Evolutionary conservation across 2,329 filamentous ascomycete species (phyloP), one percentile per base, ranked within the genome.

Genomic region (Trichoderma citrinoviride): DNA sequence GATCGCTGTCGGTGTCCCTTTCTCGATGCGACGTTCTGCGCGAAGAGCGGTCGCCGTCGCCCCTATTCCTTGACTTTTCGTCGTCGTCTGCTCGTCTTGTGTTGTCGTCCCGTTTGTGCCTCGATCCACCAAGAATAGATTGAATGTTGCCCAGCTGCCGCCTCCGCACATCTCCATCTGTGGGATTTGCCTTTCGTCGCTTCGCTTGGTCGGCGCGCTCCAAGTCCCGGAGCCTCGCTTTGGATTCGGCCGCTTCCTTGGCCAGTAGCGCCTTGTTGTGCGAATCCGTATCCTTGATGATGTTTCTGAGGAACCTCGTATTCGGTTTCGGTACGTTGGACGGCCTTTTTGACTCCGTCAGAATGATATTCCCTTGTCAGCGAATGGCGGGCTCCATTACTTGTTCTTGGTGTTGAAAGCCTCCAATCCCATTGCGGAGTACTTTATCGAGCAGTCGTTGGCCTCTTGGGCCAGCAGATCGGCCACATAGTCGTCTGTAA

Each of bases 191-290:
- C 65, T 79, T 81, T 60, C 74, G 74, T 60, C 77, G 73, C 69
- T 81, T 81, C 33, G 73, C 74, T 64, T 82, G 79, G 67, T 81
- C 80, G 29, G 78, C 78, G 56, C 75, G 77, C 64, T 85, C 83
- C 49, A 93, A 77, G 63, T 83, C 81, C 69, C 85, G 84, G 63
- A 96, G 83, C 21, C 92, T 87, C 4, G 87, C 87, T 67, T 84
- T 83, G 0, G 92, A 88, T 69, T 98, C 93, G 54, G 90, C 87
- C 27, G 89, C 88, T 75, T 98, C 94, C 73, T 89, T 96, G 0
- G 90, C 91, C 19, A 92, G 85, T 33, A 98, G 81, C 0, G 92
- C 90, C 25, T 90, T 87, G 83, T 99, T 99, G 78, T 99, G 94
- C 61, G 78, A 90, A 71, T 96, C 90, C 8, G 92, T 96, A 70